These are phyloP conservation scores for Globisporangium mamillatum DNA, from an alignment of 352 stramenopile genomes.

Conservation along the genomic window DNA sequence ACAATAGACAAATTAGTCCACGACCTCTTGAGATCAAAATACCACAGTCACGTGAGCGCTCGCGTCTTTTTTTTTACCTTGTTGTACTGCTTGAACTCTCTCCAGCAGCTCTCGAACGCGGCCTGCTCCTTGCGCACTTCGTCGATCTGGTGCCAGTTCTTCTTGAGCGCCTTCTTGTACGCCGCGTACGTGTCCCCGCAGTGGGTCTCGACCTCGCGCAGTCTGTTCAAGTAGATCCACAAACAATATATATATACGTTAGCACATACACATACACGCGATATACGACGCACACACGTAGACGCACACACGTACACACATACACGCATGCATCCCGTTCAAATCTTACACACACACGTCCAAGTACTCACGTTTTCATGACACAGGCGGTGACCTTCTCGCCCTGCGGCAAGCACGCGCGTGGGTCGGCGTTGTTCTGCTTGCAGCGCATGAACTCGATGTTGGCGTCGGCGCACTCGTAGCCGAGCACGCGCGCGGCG, in stretches of 20 bases:
- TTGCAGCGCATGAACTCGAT: slow-evolving; percentile 87
- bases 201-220: slow-evolving; percentile 75
- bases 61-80: slow-evolving; percentile 10
- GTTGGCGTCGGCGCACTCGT: slow-evolving; percentile 83
- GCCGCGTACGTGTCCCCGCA: slow-evolving; percentile 84
- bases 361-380: slow-evolving; percentile 71
- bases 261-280: neutral
- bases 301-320: neutral
- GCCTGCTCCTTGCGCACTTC: slow-evolving; percentile 82
- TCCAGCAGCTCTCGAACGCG: slow-evolving; percentile 84
- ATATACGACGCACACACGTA: neutral
- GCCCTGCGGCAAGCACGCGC: slow-evolving; percentile 75
- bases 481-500: slow-evolving; percentile 75
- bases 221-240: slow-evolving; percentile 25
- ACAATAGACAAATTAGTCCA: neutral
- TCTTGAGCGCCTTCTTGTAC: slow-evolving; percentile 88
- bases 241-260: neutral
- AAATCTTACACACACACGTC: neutral
- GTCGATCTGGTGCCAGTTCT: slow-evolving; percentile 88
- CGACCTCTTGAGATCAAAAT: neutral
- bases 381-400: slow-evolving; percentile 87
- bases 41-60: neutral
- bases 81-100: slow-evolving; percentile 72
- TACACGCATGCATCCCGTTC: neutral
- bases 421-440: slow-evolving; percentile 75